These are phyloP conservation scores for Stephanodiscus triporus DNA, from an alignment of 108 stramenopile genomes.

Conservation along the genomic window DNA sequence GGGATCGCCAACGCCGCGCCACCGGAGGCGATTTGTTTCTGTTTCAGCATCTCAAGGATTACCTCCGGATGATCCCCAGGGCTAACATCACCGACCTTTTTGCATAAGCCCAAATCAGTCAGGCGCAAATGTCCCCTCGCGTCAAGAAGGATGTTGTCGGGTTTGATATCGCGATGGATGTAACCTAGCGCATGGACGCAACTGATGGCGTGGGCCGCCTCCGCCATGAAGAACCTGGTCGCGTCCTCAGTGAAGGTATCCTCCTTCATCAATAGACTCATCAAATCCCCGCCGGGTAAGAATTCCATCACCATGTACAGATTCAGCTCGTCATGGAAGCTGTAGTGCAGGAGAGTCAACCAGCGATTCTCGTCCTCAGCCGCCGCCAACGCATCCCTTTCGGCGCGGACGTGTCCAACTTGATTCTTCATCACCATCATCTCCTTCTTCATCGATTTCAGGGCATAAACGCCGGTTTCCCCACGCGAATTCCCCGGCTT, in stretches of 20 bases:
- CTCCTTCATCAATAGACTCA: conserved; percentile 95
- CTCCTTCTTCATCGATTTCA: conserved; percentile 99
- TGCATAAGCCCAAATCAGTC: conserved; percentile 98
- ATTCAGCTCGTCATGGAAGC: conserved; percentile 94
- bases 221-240: conserved; percentile 97
- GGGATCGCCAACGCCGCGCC: conserved; percentile 35
- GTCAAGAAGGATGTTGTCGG: conserved; percentile 99
- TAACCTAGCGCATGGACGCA: conserved; percentile 94
- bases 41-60: conserved; percentile 72
- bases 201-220: conserved; percentile 97
- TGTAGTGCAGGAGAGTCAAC: conserved; percentile 95
- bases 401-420: conserved; percentile 97
- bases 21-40: conserved; percentile 46
- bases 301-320: conserved; percentile 99
- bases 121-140: conserved; percentile 98
- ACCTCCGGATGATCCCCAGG: conserved; percentile 86
- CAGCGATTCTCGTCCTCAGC: conserved; percentile 92
- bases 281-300: conserved; percentile 98
- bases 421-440: conserved; percentile 99
- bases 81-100: conserved; percentile 93
- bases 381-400: conserved; percentile 93
- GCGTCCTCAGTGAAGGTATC: conserved; percentile 91
- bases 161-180: conserved; percentile 99
- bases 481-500: conserved; percentile 58
- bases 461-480: conserved; percentile 81